These are phyloP conservation scores for Biscogniauxia mediterranea DNA, from an alignment of 2,329 filamentous ascomycete species.

Conservation along the genomic window DNA sequence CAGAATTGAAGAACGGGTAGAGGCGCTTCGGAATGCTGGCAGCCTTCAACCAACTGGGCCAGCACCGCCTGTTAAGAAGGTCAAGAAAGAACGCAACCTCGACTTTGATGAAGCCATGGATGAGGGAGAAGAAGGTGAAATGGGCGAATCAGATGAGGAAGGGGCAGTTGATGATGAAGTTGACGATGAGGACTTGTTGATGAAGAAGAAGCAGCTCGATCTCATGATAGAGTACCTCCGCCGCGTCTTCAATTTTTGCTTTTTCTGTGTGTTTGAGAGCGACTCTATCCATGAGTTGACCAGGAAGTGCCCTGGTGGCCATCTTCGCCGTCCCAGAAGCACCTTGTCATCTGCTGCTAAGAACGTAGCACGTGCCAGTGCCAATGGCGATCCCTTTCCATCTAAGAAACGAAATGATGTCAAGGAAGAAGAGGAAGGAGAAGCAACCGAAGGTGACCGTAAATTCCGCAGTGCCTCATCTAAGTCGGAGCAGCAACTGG, in stretches of 20 bases:
- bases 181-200: slow-evolving; percentile 84
- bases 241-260: slow-evolving; percentile 97
- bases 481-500: slow-evolving; percentile 87
- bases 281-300: slow-evolving; percentile 96
- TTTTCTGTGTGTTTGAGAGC: slow-evolving; percentile 98
- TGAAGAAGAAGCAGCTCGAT: slow-evolving; percentile 96
- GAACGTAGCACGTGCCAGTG: slow-evolving; percentile 81
- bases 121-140: slow-evolving; percentile 61
- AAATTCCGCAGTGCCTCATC: slow-evolving; percentile 67
- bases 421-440: slow-evolving; percentile 60
- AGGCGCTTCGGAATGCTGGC: slow-evolving; percentile 73
- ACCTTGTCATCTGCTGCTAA: slow-evolving; percentile 82
- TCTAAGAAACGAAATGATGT: slow-evolving; percentile 69
- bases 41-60: slow-evolving; percentile 67
- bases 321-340: slow-evolving; percentile 84
- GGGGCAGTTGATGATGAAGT: slow-evolving; percentile 76
- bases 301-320: slow-evolving; percentile 94
- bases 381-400: slow-evolving; percentile 78
- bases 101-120: slow-evolving; percentile 62
- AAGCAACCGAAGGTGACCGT: slow-evolving; percentile 65
- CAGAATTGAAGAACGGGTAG: slow-evolving; percentile 83
- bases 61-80: slow-evolving; percentile 56
- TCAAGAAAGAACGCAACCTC: slow-evolving; percentile 59
- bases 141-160: slow-evolving; percentile 79
- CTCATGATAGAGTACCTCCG: slow-evolving; percentile 94